phyloP scores from a whole-genome alignment of 176 grass and related monocot species.

The Phragmites australis region DNA sequence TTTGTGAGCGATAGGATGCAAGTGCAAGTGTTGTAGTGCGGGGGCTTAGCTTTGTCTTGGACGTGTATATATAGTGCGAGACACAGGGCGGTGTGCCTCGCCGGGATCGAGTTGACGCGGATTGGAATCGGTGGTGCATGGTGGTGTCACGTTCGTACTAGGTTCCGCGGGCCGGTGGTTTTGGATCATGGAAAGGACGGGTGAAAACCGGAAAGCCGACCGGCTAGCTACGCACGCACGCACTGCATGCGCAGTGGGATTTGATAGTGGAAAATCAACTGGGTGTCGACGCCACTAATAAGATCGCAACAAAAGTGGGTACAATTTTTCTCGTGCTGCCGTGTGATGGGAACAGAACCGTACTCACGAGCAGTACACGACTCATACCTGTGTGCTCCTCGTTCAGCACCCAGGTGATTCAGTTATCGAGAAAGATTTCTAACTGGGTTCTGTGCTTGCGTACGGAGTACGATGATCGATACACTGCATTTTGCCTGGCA shows the following conservation, averaged over 20 bases:
- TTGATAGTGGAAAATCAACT: not conserved
- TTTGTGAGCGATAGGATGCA: not conserved
- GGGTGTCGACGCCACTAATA: slow-evolving; percentile 11
- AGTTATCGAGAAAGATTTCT: not conserved
- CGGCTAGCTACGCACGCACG: not conserved
- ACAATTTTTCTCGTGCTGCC: not conserved
- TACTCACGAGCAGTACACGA: not conserved
- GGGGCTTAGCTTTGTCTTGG: slow-evolving; percentile 7
- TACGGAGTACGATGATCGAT: not conserved
- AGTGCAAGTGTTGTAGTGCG: not conserved
- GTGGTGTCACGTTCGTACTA: not conserved
- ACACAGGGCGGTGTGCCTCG: not conserved
- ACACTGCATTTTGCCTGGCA: not conserved
- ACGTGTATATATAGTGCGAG: slow-evolving; percentile 32
- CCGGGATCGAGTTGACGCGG: slow-evolving; percentile 9
- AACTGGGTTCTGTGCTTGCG: not conserved
- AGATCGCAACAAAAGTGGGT: slow-evolving; percentile 18
- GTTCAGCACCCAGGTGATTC: not conserved
- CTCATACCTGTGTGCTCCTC: not conserved
- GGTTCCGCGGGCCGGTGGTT: slow-evolving; percentile 25
- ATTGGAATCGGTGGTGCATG: not conserved
- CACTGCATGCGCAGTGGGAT: not conserved
- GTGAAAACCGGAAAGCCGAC: not conserved
- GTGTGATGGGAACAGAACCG: not conserved
- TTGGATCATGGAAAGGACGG: slow-evolving; percentile 25